phyloP scores from a whole-genome alignment of 2,329 filamentous ascomycete species.

The Trichoderma arundinaceum region DNA sequence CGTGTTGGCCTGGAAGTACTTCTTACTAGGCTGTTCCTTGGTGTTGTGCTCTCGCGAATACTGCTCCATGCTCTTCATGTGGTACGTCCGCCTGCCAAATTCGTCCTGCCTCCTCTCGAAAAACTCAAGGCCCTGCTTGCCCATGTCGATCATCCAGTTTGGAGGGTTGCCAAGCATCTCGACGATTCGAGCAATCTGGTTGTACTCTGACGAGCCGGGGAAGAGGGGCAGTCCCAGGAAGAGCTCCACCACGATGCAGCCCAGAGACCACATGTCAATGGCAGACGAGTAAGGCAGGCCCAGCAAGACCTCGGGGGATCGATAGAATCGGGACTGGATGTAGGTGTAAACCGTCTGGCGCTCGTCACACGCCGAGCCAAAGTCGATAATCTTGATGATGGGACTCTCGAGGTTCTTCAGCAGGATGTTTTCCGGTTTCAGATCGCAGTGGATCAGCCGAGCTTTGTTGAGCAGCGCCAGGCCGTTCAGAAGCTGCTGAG shows the following conservation, averaged over 20 bases:
- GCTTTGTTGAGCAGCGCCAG: constrained; percentile 93
- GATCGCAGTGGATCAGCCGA: constrained; percentile 93
- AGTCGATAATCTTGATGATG: constrained; percentile 99
- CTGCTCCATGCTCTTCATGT: constrained; percentile 96
- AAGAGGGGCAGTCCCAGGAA: constrained; percentile 95
- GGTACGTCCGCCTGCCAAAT: constrained; percentile 87
- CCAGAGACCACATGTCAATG: constrained; percentile 99
- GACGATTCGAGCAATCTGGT: constrained; percentile 94
- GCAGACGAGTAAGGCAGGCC: constrained; percentile 96
- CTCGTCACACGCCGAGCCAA: constrained; percentile 97
- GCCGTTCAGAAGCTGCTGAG: constrained; percentile 93
- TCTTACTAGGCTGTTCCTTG: constrained; percentile 99
- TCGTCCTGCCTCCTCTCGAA: constrained; percentile 94
- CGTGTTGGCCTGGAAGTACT: constrained; percentile 95
- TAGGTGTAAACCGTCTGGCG: constrained; percentile 99
- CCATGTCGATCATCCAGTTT: constrained; percentile 99
- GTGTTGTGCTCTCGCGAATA: constrained; percentile 94
- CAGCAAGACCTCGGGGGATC: constrained; percentile 94
- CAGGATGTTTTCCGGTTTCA: constrained; percentile 97
- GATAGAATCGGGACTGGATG: constrained; percentile 97
- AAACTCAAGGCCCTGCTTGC: constrained; percentile 96
- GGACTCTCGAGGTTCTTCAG: constrained; percentile 98
- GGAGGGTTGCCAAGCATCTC: constrained; percentile 97
- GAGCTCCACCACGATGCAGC: constrained; percentile 96
- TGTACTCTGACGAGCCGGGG: constrained; percentile 97